These are phyloP conservation scores for Ustilago hordei DNA, from an alignment of 1,284 basidiomycete species.

Conservation along the genomic window DNA sequence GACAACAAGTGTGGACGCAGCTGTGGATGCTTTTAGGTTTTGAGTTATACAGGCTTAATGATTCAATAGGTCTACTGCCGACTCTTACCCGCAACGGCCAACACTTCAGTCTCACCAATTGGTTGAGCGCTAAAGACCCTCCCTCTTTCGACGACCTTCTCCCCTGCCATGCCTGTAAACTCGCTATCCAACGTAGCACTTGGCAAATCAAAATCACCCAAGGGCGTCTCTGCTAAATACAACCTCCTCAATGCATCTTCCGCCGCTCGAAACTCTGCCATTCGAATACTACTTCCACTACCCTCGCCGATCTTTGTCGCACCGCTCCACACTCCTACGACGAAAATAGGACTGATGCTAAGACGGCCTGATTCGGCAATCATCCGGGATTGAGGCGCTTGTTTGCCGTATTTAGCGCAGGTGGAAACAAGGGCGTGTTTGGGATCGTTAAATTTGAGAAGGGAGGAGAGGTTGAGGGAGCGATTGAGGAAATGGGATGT, in stretches of 20 bases:
- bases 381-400: conserved; percentile 73
- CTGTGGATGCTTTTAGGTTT: neutral
- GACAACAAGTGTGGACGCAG: neutral
- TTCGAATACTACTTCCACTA: conserved; percentile 88
- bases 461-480: conserved; percentile 75
- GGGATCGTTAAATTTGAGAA: conserved; percentile 82
- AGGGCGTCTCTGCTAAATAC: conserved; percentile 76
- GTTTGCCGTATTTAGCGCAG: conserved; percentile 64
- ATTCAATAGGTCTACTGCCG: conserved; percentile 1
- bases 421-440: conserved; percentile 68
- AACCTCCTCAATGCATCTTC: conserved; percentile 84
- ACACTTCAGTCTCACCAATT: conserved; percentile 37
- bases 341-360: conserved; percentile 88
- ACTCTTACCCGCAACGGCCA: conserved; percentile 43
- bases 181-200: conserved; percentile 55
- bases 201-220: conserved; percentile 73
- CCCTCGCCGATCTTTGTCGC: conserved; percentile 90
- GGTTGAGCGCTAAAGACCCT: conserved; percentile 25
- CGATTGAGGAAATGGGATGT: conserved; percentile 55
- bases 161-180: conserved; percentile 11
- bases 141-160: neutral
- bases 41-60: no score
- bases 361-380: conserved; percentile 91
- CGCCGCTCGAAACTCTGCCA: conserved; percentile 93
- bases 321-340: conserved; percentile 90